Evolutionary conservation across 2,329 filamentous ascomycete genomes (phyloP), one percentile per base, ranked within the genome.

Genomic region (Malbranchea cinnamomea): DNA sequence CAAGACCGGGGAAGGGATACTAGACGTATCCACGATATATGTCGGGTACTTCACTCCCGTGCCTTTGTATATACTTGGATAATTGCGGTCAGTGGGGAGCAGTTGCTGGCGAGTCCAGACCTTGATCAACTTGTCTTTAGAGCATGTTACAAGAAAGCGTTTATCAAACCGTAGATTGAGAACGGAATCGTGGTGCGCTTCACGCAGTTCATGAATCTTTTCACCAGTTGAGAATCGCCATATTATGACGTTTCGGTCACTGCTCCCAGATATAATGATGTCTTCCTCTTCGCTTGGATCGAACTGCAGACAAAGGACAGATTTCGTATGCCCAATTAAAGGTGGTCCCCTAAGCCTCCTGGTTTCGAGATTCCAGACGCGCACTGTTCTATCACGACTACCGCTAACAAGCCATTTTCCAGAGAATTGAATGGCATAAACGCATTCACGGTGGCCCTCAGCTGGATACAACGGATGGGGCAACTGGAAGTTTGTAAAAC

Each of bases 111-210:
- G 74, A 50, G 87, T 95, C 70, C 92, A 98, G 11, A 98, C 75
- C 54, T 94, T 94, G 63, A 98, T 93, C 1, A 78, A 78, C 53
- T 85, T 91, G 54, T 98, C 89, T 52, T 98, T 98, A 28, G 87
- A 95, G 47, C 89, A 95, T 1, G 89, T 98, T 8, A 95, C 83
- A 3, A 98, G 65, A 38, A 91, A 91, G 6, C 82, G 72, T 41
- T 82, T 77, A 48, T 95, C 85, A 42, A 95, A 98, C 37, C 81
- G 73, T 33, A 98, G 73, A 47, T 95, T 95, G 10, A 98, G 62
- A 0, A 98, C 85, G 0, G 87, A 93, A 53, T 98, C 89, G 17
- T 66, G 62, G 50, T 98, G 89, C 0, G 87, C 87, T 25, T 71
- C 65, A 1, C 65, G 64, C 18, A 95, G 70, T 34, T 74, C 74